Conservation (phyloP, 2,329 filamentous ascomycete species). For the Cordyceps farinosa region DNA sequence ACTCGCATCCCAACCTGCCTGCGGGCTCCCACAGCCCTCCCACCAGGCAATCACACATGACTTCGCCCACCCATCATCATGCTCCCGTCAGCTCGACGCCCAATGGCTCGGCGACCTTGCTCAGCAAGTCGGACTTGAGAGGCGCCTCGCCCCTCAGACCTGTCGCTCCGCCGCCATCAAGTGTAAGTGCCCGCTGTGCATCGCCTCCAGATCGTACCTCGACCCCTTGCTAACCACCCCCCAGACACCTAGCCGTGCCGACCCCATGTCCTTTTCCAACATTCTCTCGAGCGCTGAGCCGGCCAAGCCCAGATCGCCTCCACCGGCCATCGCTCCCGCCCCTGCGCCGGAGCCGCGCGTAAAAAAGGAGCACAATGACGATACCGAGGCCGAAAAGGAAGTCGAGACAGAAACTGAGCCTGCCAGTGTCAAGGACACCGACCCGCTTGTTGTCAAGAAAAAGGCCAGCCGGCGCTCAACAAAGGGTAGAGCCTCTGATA, state of each 20-base stretch:
- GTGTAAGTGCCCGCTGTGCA: conserved; percentile 29
- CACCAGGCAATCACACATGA: conserved; percentile 38
- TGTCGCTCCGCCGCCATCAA: conserved; percentile 32
- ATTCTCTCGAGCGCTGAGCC: conserved; percentile 81
- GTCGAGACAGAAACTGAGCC: conserved; percentile 34
- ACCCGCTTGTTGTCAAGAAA: conserved; percentile 22
- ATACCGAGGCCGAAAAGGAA: conserved; percentile 29
- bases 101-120: conserved; percentile 39
- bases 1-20: conserved; percentile 45
- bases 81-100: conserved; percentile 37
- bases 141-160: conserved; percentile 39
- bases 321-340: conserved; percentile 35
- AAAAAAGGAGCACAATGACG: conserved; percentile 27
- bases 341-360: conserved; percentile 23
- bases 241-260: conserved; percentile 70
- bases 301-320: conserved; percentile 49
- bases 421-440: conserved; percentile 15
- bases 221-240: not conserved
- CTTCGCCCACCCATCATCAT: conserved; percentile 48
- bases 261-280: conserved; percentile 95
- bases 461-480: conserved; percentile 36
- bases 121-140: conserved; percentile 40
- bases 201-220: conserved; percentile 4
- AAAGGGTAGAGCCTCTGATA: conserved; percentile 49
- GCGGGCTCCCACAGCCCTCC: conserved; percentile 42